Percentiles rank a stretch among this genome's conserved stretches.
phyloP scores from a whole-genome alignment of 352 stramenopile species.

The Phytophthora megakarya region DNA sequence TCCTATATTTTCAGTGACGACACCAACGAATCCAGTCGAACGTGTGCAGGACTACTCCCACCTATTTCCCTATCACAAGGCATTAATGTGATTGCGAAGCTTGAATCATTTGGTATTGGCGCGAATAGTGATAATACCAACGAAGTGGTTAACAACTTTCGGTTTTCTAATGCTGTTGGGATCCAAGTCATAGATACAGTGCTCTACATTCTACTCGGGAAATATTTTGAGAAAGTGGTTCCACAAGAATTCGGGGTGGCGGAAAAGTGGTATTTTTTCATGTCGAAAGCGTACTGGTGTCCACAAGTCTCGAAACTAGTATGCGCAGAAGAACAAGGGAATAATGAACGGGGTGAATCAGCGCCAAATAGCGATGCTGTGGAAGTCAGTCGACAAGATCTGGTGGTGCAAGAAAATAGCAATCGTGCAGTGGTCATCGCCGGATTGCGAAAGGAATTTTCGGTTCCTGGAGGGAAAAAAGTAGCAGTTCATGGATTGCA shows the following conservation, averaged over 20 bases:
- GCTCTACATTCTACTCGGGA: conserved; percentile 83
- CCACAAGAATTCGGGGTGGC: conserved; percentile 92
- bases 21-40: conserved; percentile 37
- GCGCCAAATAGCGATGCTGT: background rate
- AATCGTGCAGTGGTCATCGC: conserved; percentile 64
- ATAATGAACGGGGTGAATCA: conserved; percentile 1
- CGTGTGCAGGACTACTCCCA: conserved; percentile 54
- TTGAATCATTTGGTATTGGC: conserved; percentile 59
- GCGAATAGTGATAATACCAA: conserved; percentile 43
- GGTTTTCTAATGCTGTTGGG: conserved; percentile 61
- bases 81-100: conserved; percentile 59
- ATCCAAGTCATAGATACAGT: conserved; percentile 92
- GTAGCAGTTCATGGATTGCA: conserved; percentile 87
- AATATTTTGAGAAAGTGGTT: conserved; percentile 93
- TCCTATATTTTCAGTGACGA: conserved; percentile 75
- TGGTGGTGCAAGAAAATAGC: conserved; percentile 58
- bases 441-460: conserved; percentile 79
- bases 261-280: conserved; percentile 91
- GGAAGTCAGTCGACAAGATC: conserved; percentile 42
- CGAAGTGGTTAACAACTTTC: conserved; percentile 52
- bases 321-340: conserved; percentile 41
- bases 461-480: conserved; percentile 62
- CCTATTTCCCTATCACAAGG: conserved; percentile 79
- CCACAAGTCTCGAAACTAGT: conserved; percentile 21
- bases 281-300: conserved; percentile 76